Evolutionary conservation across 2,329 filamentous ascomycete genomes (phyloP), one percentile per base, ranked within the genome.

Genomic region (Neofusicoccum sp.): DNA sequence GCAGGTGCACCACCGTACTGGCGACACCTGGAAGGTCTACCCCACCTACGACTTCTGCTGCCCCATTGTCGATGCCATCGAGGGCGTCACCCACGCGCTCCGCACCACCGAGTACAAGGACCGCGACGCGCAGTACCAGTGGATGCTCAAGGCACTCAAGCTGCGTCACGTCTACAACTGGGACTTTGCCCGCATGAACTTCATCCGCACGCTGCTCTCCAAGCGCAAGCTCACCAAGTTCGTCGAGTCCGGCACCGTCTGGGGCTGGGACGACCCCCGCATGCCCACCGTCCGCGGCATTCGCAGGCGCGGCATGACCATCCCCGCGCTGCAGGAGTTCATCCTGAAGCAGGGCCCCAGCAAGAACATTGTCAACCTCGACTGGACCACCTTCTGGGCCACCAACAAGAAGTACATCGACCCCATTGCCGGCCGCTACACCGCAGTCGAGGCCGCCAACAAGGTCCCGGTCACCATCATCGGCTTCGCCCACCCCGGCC

Each of bases 31-130:
- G 89, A 93, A 93, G 78, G 88, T 91, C 71, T 93, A 93, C 76
- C 90, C 90, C 34, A 93, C 89, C 65, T 95, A 95, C 79, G 90
- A 95, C 74, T 91, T 93, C 71, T 90, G 89, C 65, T 92, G 89
- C 76, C 90, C 90, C 14, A 86, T 93, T 24, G 86, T 95, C 62
- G 90, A 95, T 76, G 86, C 86, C 63, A 76, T 90, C 66, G 90
- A 95, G 79, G 90, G 90, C 41, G 87, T 95, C 59, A 95, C 90
- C 2, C 90, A 93, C 71, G 90, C 90, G 6, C 82, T 95, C 61
- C 84, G 90, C 67, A 92, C 90, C 1, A 93, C 89, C 67, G 90
- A 95, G 81, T 95, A 93, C 78, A 90, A 90, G 60, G 90, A 95
- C 75, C 88, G 90, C 65, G 92, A 95, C 75, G 86, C 88, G 7